A percentile compares a stretch with the other conserved stretches of the same genome.
These are phyloP conservation scores for Macrophomina pseudophaseolina DNA, from an alignment of 2,329 filamentous ascomycete genomes.

Conservation along the genomic window DNA sequence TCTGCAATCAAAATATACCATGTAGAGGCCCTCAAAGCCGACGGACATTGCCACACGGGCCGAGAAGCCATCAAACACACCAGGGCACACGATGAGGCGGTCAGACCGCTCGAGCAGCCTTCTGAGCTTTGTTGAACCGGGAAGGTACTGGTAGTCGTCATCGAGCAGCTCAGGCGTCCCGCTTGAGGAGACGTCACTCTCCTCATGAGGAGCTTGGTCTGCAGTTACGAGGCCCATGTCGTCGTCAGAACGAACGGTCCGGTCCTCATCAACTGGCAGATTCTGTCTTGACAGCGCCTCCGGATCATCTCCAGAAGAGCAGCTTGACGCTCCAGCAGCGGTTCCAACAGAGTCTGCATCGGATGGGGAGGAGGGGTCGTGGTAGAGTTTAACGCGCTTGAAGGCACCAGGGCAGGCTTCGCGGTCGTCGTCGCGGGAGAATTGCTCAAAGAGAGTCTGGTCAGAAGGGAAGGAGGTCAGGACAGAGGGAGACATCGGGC, in stretches of 20 bases:
- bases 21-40: conserved; percentile 69
- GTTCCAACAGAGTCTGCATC: conserved; percentile 11
- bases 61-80: conserved; percentile 48
- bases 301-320: conserved; percentile 4
- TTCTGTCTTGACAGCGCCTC: background rate
- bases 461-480: background rate
- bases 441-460: background rate
- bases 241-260: background rate
- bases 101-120: background rate
- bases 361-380: background rate
- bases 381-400: conserved; percentile 1
- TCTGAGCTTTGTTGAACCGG: background rate
- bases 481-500: conserved; percentile 2
- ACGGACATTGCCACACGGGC: conserved; percentile 65
- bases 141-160: background rate
- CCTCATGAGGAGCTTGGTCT: background rate
- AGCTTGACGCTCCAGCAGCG: conserved; percentile 6
- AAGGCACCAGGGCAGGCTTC: background rate
- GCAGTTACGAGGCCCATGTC: background rate
- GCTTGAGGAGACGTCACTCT: background rate
- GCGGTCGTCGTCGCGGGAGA: background rate
- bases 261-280: background rate
- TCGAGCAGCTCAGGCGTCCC: background rate
- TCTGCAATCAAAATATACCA: conserved; percentile 54
- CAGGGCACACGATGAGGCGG: background rate